Evolutionary conservation across 2,329 filamentous ascomycete genomes (phyloP).

Genomic region (Ophiostoma populinum): DNA sequence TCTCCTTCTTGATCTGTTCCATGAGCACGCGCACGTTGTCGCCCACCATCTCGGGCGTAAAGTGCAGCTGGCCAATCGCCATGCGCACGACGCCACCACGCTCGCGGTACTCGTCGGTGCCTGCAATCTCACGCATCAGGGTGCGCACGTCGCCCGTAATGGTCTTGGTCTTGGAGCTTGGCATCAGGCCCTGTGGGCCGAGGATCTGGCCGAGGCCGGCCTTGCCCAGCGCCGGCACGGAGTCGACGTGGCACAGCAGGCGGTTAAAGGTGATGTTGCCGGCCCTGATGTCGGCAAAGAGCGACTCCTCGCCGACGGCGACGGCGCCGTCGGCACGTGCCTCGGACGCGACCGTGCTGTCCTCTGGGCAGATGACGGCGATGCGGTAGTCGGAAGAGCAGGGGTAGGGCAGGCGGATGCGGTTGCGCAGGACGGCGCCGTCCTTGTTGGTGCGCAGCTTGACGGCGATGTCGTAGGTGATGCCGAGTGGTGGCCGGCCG

Average conservation of each 20-base stretch:
- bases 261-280: conserved; percentile 77
- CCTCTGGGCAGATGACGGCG: conserved; percentile 78
- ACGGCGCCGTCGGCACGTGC: conserved; percentile 65
- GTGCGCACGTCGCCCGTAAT: conserved; percentile 64
- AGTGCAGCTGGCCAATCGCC: conserved; percentile 79
- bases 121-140: conserved; percentile 67
- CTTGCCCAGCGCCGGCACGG: conserved; percentile 62
- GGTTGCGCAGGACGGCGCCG: conserved; percentile 72
- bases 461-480: conserved; percentile 81
- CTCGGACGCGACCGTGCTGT: conserved; percentile 53
- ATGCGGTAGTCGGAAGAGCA: conserved; percentile 80
- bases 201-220: conserved; percentile 64
- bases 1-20: conserved; percentile 60
- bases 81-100: conserved; percentile 67
- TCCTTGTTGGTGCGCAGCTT: conserved; percentile 72
- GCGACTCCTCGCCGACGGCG: conserved; percentile 66
- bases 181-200: conserved; percentile 86
- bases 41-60: conserved; percentile 72
- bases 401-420: conserved; percentile 73
- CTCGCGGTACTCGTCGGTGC: conserved; percentile 77
- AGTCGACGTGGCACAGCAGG: conserved; percentile 70
- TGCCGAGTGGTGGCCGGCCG: conserved; percentile 50
- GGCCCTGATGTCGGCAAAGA: conserved; percentile 60
- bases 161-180: conserved; percentile 71
- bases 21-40: conserved; percentile 70